Evolutionary conservation across 164 flowering plant species (phyloP).

Genomic region (Saururus chinensis): DNA sequence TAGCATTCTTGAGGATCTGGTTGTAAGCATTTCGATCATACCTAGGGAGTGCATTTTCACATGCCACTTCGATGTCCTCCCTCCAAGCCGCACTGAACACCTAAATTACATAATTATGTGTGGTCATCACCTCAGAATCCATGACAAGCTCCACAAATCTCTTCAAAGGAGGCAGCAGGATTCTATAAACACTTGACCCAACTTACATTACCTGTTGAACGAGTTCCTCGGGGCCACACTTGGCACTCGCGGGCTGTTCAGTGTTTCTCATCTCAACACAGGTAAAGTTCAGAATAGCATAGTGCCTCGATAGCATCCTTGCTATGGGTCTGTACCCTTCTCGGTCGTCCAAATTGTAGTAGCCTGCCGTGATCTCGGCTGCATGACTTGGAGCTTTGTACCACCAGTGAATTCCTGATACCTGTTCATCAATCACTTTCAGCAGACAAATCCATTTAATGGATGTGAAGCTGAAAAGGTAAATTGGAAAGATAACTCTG

Average conservation of each 20-base stretch:
- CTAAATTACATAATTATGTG: slow-evolving; percentile 18
- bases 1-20: slow-evolving; percentile 63
- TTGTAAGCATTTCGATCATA: slow-evolving; percentile 54
- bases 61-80: slow-evolving; percentile 61
- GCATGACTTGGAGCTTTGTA: slow-evolving; percentile 58
- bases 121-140: too few relatives aligned
- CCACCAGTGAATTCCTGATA: slow-evolving; percentile 92
- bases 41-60: slow-evolving; percentile 80
- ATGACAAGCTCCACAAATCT: too few relatives aligned
- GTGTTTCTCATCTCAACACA: slow-evolving; percentile 79
- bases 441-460: background rate
- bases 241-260: slow-evolving; percentile 47
- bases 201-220: slow-evolving; percentile 60
- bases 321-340: slow-evolving; percentile 86
- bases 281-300: slow-evolving; percentile 64
- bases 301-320: slow-evolving; percentile 64
- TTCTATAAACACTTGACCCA: too few relatives aligned
- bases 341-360: slow-evolving; percentile 55
- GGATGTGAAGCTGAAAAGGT: too few relatives aligned
- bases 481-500: background rate
- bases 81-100: slow-evolving; percentile 69
- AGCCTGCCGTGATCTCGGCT: slow-evolving; percentile 77
- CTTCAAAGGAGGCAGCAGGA: too few relatives aligned
- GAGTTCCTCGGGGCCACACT: slow-evolving; percentile 68
- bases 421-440: slow-evolving; percentile 24